These are phyloP conservation scores for Botrytis fragariae DNA, from an alignment of 2,329 filamentous ascomycete species.

Conservation along the genomic window DNA sequence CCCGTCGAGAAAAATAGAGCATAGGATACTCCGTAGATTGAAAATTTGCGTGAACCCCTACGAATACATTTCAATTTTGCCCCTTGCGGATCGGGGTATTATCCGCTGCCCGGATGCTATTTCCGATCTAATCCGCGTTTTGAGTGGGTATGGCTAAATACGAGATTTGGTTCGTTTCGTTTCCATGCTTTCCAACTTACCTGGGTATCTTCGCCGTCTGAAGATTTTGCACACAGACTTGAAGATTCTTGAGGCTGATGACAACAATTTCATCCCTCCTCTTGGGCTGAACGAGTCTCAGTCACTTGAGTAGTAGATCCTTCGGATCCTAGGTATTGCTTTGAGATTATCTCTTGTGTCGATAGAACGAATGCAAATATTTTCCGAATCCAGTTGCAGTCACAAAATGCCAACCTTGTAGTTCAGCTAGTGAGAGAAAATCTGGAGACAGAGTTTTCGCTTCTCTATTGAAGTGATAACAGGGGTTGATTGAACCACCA, in stretches of 20 bases:
- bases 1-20: neutral
- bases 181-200: neutral
- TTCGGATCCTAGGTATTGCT: neutral
- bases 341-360: neutral
- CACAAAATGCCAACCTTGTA: neutral
- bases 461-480: neutral
- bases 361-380: neutral
- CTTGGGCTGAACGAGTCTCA: neutral
- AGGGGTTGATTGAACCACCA: neutral
- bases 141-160: neutral
- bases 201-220: neutral
- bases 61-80: neutral
- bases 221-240: neutral
- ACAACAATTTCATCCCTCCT: neutral
- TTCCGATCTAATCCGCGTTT: neutral
- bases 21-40: neutral
- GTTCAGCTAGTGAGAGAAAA: neutral
- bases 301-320: neutral
- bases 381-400: neutral
- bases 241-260: neutral
- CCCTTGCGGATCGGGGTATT: neutral
- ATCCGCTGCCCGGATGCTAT: neutral
- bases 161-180: slow-evolving; percentile 1
- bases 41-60: neutral
- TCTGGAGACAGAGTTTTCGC: slow-evolving; percentile 13